phyloP scores from a whole-genome alignment of 352 stramenopile genomes.

The Globisporangium acanthophoron region DNA sequence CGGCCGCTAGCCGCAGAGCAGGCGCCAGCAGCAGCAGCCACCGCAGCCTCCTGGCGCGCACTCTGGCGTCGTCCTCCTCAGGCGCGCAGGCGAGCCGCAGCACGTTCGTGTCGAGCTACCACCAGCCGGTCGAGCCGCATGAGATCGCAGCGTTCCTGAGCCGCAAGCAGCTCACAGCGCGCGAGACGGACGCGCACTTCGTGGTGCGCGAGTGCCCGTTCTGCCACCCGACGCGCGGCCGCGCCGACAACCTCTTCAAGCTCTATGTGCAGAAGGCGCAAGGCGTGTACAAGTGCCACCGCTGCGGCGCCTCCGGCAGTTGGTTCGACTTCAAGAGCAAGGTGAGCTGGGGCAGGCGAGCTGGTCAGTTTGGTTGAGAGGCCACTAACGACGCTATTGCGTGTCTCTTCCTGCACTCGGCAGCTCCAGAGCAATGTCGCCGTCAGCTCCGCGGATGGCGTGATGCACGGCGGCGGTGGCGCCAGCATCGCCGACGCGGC shows the following conservation, averaged over 20 bases:
- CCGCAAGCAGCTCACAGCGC: constrained; percentile 60
- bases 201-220: constrained; percentile 85
- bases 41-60: not conserved
- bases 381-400: not conserved
- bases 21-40: not conserved
- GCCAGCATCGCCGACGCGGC: constrained; percentile 9
- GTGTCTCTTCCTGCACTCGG: not conserved
- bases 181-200: constrained; percentile 75
- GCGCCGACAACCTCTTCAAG: constrained; percentile 88
- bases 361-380: no score
- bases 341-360: constrained; percentile 9
- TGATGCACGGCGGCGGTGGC: constrained; percentile 26
- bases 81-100: constrained; percentile 18
- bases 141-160: constrained; percentile 66
- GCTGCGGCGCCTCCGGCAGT: constrained; percentile 75
- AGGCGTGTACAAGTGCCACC: constrained; percentile 89
- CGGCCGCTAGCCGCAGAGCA: not conserved
- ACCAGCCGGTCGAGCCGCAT: constrained; percentile 55
- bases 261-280: constrained; percentile 87
- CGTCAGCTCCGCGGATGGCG: constrained; percentile 31
- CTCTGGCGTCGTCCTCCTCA: constrained; percentile 6
- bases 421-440: constrained; percentile 49
- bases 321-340: constrained; percentile 91
- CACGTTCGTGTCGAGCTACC: constrained; percentile 79
- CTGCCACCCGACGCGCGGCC: constrained; percentile 77